Conservation (phyloP, 2,329 filamentous ascomycete species). For the Aureobasidium leucospermi region DNA sequence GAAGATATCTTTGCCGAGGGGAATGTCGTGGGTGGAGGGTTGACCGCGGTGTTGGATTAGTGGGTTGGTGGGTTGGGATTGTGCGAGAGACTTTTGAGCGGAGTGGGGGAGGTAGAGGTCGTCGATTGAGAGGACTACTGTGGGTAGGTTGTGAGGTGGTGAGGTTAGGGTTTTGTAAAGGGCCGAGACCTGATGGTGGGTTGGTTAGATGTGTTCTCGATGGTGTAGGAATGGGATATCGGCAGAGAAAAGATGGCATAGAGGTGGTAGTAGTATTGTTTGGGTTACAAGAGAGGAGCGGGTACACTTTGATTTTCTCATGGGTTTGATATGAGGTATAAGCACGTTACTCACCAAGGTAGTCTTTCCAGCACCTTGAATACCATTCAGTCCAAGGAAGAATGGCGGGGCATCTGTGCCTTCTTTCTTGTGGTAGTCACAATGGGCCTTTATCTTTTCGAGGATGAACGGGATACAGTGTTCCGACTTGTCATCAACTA, state of each 20-base stretch:
- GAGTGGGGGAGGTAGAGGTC: slow-evolving; percentile 77
- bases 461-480: slow-evolving; percentile 73
- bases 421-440: slow-evolving; percentile 30
- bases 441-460: slow-evolving; percentile 48
- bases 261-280: too few relatives aligned
- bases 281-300: too few relatives aligned
- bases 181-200: slow-evolving; percentile 45
- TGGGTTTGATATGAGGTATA: not conserved
- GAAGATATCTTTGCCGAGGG: slow-evolving; percentile 58
- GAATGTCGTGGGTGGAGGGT: slow-evolving; percentile 73
- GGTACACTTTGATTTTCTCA: not conserved
- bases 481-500: slow-evolving; percentile 70
- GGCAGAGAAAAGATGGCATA: too few relatives aligned
- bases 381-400: slow-evolving; percentile 80
- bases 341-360: slow-evolving; percentile 54
- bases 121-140: slow-evolving; percentile 73
- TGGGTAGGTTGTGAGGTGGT: slow-evolving; percentile 51
- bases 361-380: slow-evolving; percentile 89
- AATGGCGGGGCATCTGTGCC: slow-evolving; percentile 52
- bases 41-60: slow-evolving; percentile 77
- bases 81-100: slow-evolving; percentile 59
- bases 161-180: slow-evolving; percentile 56
- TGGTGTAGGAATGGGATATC: too few relatives aligned
- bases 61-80: slow-evolving; percentile 60
- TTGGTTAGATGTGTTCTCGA: not conserved